These are phyloP conservation scores for Elongisporangium prolatum DNA, from an alignment of 352 stramenopile species.

Conservation along the genomic window DNA sequence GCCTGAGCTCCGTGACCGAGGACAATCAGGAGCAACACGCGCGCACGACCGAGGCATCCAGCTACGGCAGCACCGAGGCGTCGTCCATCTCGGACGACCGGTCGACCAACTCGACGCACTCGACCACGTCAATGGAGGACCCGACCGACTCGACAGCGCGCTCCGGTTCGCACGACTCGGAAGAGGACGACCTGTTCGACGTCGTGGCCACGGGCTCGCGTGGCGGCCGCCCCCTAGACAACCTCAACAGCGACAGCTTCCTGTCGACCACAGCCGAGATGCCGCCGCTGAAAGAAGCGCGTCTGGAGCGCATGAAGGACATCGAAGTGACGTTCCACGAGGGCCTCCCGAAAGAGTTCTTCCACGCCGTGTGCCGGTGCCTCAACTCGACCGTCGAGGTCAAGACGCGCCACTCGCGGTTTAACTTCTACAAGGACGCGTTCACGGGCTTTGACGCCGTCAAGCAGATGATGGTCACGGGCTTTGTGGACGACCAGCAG, in stretches of 20 bases:
- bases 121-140: constrained; percentile 8
- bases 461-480: constrained; percentile 63
- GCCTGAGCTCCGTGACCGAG: constrained; percentile 8
- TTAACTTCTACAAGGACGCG: constrained; percentile 86
- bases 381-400: constrained; percentile 69
- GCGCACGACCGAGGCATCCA: constrained; percentile 30
- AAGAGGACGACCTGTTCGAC: constrained; percentile 9
- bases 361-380: constrained; percentile 64
- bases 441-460: constrained; percentile 77
- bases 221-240: constrained; percentile 19
- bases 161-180: constrained; percentile 5
- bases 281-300: constrained; percentile 59
- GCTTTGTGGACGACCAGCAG: constrained; percentile 77
- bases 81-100: constrained; percentile 42
- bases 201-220: not conserved
- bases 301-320: constrained; percentile 66
- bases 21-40: constrained; percentile 10
- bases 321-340: constrained; percentile 80
- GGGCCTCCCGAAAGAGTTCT: constrained; percentile 75
- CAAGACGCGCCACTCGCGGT: constrained; percentile 78
- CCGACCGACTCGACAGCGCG: constrained; percentile 14
- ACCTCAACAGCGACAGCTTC: constrained; percentile 34
- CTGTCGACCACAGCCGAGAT: constrained; percentile 41
- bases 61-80: constrained; percentile 52
- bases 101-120: constrained; percentile 44